Conservation (phyloP, 495 filamentous ascomycete species). For the Talaromyces trachyspermus region DNA sequence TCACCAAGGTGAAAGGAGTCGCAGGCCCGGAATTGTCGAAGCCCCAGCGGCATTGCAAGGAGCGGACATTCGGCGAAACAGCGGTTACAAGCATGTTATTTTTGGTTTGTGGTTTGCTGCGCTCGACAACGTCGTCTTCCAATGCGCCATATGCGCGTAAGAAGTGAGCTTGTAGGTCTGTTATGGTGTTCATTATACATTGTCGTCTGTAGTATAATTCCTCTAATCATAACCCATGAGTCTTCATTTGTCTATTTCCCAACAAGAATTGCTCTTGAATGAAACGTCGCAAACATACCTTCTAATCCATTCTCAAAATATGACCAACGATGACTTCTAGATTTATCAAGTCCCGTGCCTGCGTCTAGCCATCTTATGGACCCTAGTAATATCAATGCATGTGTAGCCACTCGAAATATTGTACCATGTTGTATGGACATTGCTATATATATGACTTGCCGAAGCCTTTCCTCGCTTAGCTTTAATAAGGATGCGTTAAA, state of each 20-base stretch:
- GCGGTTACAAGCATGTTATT: constrained; percentile 11
- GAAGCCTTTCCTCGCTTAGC: constrained; percentile 33
- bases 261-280: background rate
- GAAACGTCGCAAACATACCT: constrained; percentile 35
- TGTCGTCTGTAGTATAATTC: constrained; percentile 66
- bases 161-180: constrained; percentile 69
- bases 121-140: constrained; percentile 20
- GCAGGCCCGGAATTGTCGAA: constrained; percentile 69
- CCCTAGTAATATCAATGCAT: constrained; percentile 58
- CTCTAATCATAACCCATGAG: constrained; percentile 40
- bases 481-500: constrained; percentile 23
- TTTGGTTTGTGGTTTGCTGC: constrained; percentile 8
- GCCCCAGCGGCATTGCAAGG: constrained; percentile 63
- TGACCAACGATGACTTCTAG: constrained; percentile 54
- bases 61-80: constrained; percentile 9
- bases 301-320: constrained; percentile 67
- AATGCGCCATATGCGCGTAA: constrained; percentile 53
- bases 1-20: constrained; percentile 84
- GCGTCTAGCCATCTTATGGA: constrained; percentile 52
- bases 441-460: constrained; percentile 32
- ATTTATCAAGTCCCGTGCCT: constrained; percentile 14
- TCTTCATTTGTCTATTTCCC: no score
- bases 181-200: constrained; percentile 65
- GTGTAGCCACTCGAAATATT: constrained; percentile 24
- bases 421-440: constrained; percentile 18